phyloP scores from a whole-genome alignment of 2,329 filamentous ascomycete species.

The Fusarium zealandicum region DNA sequence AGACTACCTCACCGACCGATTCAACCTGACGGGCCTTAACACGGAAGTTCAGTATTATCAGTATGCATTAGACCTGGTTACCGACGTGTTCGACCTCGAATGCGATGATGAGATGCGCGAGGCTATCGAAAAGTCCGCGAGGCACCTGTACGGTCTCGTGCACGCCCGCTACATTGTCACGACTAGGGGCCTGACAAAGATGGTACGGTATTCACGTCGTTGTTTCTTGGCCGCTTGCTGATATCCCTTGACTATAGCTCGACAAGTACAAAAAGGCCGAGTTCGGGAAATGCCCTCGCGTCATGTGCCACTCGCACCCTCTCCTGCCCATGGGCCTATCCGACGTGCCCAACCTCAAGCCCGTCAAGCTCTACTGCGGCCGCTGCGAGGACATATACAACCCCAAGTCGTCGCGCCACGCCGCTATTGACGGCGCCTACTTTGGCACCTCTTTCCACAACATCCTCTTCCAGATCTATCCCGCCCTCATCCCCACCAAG shows the following conservation, averaged over 20 bases:
- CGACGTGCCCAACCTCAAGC: slow-evolving; percentile 84
- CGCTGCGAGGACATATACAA: slow-evolving; percentile 99
- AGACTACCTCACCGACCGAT: slow-evolving; percentile 96
- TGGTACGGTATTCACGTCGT: slow-evolving; percentile 65
- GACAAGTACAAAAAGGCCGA: slow-evolving; percentile 99
- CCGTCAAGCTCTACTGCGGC: slow-evolving; percentile 96
- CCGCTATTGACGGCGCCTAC: slow-evolving; percentile 95
- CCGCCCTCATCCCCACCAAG: slow-evolving; percentile 86
- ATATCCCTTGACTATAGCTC: slow-evolving; percentile 64
- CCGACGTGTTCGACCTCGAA: slow-evolving; percentile 97
- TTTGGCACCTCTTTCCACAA: slow-evolving; percentile 99
- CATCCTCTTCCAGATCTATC: slow-evolving; percentile 98
- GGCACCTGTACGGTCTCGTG: slow-evolving; percentile 94
- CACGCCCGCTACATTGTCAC: slow-evolving; percentile 98
- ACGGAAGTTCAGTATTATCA: slow-evolving; percentile 99
- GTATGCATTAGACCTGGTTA: slow-evolving; percentile 96
- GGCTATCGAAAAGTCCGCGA: slow-evolving; percentile 95
- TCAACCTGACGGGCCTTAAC: slow-evolving; percentile 97
- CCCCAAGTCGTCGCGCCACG: slow-evolving; percentile 95
- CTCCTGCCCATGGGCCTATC: slow-evolving; percentile 94
- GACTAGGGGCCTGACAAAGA: slow-evolving; percentile 90
- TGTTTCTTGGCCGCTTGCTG: neutral
- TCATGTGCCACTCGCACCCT: slow-evolving; percentile 92
- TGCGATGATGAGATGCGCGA: slow-evolving; percentile 99
- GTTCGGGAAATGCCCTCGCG: slow-evolving; percentile 97